These are phyloP conservation scores for Dendrothele bispora DNA, from an alignment of 768 basidiomycete species.

Conservation along the genomic window DNA sequence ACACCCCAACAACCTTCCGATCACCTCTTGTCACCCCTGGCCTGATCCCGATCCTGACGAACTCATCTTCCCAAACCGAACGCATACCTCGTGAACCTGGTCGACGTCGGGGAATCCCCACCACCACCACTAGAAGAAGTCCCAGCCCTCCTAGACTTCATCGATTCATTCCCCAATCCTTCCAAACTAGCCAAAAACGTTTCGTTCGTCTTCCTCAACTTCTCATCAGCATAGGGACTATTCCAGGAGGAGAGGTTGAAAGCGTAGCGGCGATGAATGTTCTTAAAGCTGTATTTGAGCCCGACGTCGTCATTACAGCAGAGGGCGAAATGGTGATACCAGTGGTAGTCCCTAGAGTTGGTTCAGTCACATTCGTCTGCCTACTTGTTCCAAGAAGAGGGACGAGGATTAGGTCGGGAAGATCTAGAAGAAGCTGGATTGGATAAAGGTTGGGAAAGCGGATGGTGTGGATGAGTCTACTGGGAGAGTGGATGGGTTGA, in stretches of 20 bases:
- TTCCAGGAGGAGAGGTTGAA: slow-evolving; percentile 15
- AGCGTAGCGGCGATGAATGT: slow-evolving; percentile 8
- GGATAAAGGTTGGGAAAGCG: no score
- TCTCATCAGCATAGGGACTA: slow-evolving; percentile 23
- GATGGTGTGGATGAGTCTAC: no score
- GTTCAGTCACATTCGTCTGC: neutral
- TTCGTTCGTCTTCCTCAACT: slow-evolving; percentile 44
- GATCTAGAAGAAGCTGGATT: no score
- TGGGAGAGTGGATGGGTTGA: no score
- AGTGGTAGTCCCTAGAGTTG: neutral
- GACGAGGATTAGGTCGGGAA: no score
- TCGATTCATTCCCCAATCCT: slow-evolving; percentile 33
- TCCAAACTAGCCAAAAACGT: slow-evolving; percentile 44
- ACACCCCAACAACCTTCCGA: neutral
- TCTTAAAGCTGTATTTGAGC: slow-evolving; percentile 4
- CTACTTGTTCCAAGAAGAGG: slow-evolving; percentile 3
- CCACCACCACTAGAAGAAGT: no score
- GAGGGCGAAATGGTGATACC: neutral
- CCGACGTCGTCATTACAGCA: slow-evolving; percentile 7
- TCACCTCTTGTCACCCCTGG: neutral
- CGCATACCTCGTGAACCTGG: no score
- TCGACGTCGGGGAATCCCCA: no score
- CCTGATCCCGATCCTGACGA: neutral
- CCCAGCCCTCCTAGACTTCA: no score
- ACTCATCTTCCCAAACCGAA: no score